A percentile compares a stretch with the other conserved stretches of the same genome.
Conservation (phyloP, 2,329 filamentous ascomycete genomes). For the Thielaviopsis punctulata region DNA sequence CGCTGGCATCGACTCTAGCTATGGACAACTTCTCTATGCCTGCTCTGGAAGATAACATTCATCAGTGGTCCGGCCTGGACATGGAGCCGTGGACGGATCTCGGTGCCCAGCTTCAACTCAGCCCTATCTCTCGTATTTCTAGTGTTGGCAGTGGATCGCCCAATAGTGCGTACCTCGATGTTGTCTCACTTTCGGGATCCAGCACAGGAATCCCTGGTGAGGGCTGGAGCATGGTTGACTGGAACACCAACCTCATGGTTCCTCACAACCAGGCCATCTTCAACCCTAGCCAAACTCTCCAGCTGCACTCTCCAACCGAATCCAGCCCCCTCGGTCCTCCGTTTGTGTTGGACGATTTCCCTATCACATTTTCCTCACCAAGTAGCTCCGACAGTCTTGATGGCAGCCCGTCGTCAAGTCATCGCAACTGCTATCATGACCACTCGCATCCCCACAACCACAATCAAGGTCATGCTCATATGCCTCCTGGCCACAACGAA, state of each 20-base stretch:
- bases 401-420: constrained; percentile 25
- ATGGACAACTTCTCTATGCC: constrained; percentile 48
- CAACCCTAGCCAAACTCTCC: constrained; percentile 80
- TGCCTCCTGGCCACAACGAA: constrained; percentile 44
- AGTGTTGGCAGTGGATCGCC: constrained; percentile 30
- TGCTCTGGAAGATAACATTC: constrained; percentile 36
- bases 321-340: constrained; percentile 42
- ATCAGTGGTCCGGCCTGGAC: constrained; percentile 42
- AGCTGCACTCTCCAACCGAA: constrained; percentile 67
- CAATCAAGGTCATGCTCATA: constrained; percentile 26
- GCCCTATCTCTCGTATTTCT: constrained; percentile 24
- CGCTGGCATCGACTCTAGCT: constrained; percentile 36
- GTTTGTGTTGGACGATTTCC: constrained; percentile 63
- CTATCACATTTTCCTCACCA: constrained; percentile 67
- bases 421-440: constrained; percentile 45
- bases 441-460: constrained; percentile 41
- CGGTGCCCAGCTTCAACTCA: constrained; percentile 40
- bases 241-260: constrained; percentile 17
- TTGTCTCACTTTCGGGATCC: constrained; percentile 63
- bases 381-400: constrained; percentile 40
- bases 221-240: constrained; percentile 71
- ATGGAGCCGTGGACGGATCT: constrained; percentile 71
- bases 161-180: constrained; percentile 53
- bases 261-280: constrained; percentile 53
- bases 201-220: constrained; percentile 42